phyloP scores from a whole-genome alignment of 108 stramenopile species.

The Stephanodiscus minutulus region DNA sequence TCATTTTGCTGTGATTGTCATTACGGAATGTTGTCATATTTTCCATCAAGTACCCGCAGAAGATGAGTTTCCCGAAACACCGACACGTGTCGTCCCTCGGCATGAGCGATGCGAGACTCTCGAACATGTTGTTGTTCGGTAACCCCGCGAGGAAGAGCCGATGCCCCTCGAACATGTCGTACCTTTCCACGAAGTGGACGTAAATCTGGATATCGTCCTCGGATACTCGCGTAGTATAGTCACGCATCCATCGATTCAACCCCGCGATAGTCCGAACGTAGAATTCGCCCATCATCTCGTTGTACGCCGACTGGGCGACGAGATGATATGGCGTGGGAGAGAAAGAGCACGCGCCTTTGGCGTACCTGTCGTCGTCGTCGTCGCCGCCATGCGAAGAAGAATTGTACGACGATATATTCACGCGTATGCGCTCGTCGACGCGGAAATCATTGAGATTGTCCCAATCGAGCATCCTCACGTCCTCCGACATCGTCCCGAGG shows the following conservation, averaged over 20 bases:
- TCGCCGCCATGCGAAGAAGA: too few relatives aligned
- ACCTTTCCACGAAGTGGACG: slow-evolving; percentile 22
- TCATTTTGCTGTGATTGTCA: too few relatives aligned
- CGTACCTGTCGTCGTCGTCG: background rate
- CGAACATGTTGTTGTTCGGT: slow-evolving; percentile 27
- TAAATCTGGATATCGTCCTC: slow-evolving; percentile 27
- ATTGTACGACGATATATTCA: slow-evolving; percentile 32
- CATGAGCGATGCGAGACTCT: slow-evolving; percentile 25
- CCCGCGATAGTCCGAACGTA: slow-evolving; percentile 32
- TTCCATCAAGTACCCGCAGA: too few relatives aligned
- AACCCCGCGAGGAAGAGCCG: slow-evolving; percentile 32
- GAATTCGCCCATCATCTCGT: too few relatives aligned
- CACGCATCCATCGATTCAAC: slow-evolving; percentile 27
- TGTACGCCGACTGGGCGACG: slow-evolving; percentile 44
- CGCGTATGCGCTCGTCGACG: slow-evolving; percentile 22
- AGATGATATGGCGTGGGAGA: slow-evolving; percentile 39
- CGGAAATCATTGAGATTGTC: background rate
- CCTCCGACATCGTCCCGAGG: background rate
- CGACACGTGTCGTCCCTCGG: slow-evolving; percentile 18
- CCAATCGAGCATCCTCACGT: slow-evolving; percentile 14
- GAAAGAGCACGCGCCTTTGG: slow-evolving; percentile 11
- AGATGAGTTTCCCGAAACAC: slow-evolving; percentile 41
- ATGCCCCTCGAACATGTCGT: slow-evolving; percentile 35
- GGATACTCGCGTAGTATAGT: slow-evolving; percentile 22
- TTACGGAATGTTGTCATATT: too few relatives aligned